Conservation (phyloP, 345 rosid genomes). For the Sisymbrium altissimum region DNA sequence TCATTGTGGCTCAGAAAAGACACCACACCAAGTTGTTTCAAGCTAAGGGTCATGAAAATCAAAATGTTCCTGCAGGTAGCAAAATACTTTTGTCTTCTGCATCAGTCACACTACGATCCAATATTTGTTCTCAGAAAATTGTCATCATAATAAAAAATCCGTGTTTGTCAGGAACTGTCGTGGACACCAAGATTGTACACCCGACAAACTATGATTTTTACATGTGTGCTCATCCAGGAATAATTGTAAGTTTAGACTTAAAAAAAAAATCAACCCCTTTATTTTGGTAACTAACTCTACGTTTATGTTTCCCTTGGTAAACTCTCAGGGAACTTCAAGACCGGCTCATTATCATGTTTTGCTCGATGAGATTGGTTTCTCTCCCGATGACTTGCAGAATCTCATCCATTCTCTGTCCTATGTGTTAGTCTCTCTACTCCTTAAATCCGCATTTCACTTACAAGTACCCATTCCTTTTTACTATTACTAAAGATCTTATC, state of each 20-base stretch:
- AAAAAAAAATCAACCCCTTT: background rate
- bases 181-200: constrained; percentile 77
- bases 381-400: constrained; percentile 62
- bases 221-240: constrained; percentile 86
- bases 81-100: background rate
- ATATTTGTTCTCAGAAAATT: background rate
- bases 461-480: background rate
- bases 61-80: constrained; percentile 89
- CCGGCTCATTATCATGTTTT: constrained; percentile 87
- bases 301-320: background rate
- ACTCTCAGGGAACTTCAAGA: constrained; percentile 75
- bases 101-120: background rate
- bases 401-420: constrained; percentile 71
- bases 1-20: constrained; percentile 80
- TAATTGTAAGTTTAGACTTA: constrained; percentile 48
- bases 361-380: constrained; percentile 82
- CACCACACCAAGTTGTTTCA: constrained; percentile 86
- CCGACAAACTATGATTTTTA: constrained; percentile 84
- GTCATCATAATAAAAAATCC: background rate
- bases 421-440: constrained; percentile 52
- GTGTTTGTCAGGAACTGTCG: constrained; percentile 62
- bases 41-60: constrained; percentile 51
- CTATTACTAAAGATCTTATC: background rate
- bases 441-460: background rate
- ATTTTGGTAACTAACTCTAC: background rate